Evolutionary conservation across 2,329 filamentous ascomycete genomes (phyloP), one percentile per base, ranked within the genome.

Genomic region (Trichocomaceae sp.): DNA sequence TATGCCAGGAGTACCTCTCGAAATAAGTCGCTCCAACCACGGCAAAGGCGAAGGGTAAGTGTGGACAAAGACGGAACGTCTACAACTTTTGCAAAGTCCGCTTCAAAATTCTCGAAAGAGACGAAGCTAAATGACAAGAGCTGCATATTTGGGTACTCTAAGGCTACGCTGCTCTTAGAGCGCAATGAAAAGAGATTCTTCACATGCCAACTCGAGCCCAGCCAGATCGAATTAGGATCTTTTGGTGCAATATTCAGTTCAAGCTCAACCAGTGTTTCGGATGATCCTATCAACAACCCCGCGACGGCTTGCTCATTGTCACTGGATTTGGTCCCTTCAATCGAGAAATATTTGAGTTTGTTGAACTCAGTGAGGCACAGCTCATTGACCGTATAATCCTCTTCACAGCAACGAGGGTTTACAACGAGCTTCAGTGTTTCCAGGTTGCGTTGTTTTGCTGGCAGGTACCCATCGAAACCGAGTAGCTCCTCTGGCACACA

Each of bases 281-380:
- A 47, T 9, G 51, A 47, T 13, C 15, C 44, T 17, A 20, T 20
- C 20, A 53, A 10, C 39, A 20, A 17, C 3, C 22, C 10, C 12
- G 17, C 4, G 17, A 42, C 39, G 12, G 39, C 39, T 3, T 19
- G 3, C 22, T 17, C 39, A 42, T 42, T 20, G 12, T 22, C 39
- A 12, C 39, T 42, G 10, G 17, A 20, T 12, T 20, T 39, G 13
- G 47, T 26, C 2, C 51, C 51, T n/a, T 35, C 33, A 9, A 53
- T 9, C 3, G 51, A 47, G 15, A 53, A 45, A 35, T 41, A 41
- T 39, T 53, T 53, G 33, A 53, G 51, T 20, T 42, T 47, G n/a
- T 37, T 53, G 35, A 53, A 53, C 7, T 37, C 45, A 7, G 31
- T n/a, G 12, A 53, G 23, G 15, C 39, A 33, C 6, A 53, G 3